Evolutionary conservation across 495 filamentous ascomycete genomes (phyloP), one percentile per base, ranked within the genome.

Genomic region (Penicillium lividum): DNA sequence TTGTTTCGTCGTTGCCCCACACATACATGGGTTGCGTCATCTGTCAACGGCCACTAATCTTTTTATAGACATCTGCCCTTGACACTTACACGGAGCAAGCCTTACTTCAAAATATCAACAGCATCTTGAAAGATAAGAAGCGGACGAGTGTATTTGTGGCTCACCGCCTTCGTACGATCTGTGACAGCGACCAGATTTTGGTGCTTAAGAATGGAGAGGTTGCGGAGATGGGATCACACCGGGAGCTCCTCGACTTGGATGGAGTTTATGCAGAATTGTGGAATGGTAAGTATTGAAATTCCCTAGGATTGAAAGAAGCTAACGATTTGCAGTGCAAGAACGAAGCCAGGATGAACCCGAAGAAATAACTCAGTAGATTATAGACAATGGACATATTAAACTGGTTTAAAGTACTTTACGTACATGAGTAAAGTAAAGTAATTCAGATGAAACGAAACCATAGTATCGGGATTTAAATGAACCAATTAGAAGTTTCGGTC

Each of bases 11-110:
- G 13, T 40, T 40, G 18, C 22, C n/a, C 47, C 47, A 50, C 25
- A 50, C 1, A 9, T 16, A 28, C 16, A 7, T n/a, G 36, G 38
- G 38, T n/a, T 40, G 38, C 38, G 38, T 40, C 38, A 40, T 40
- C 38, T 40, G 2, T 5, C 38, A 40, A 15, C 38, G 38, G 38
- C 4, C n/a, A 28, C 47, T 50, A 33, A 50, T 59, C 16, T 11
- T 10, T 34, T 3, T 38, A 10, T 66, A 86, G 74, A 98, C 95
- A 1, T 95, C 90, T 49, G 95, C 94, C 1, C 78, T 98, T 47
- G 94, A 98, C 68, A 97, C 95, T 0, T 90, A 97, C 69, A 98
- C 94, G 0, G 94, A 98, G 72, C 90, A 96, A 72, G 86, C 89
- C 0, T 79, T 98, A 40, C 85, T 98, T 73, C 82, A 87, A 57